Evolutionary conservation across 1,284 basidiomycete genomes (phyloP), one percentile per base, ranked within the genome.

Genomic region (Rhodotorula sp.): DNA sequence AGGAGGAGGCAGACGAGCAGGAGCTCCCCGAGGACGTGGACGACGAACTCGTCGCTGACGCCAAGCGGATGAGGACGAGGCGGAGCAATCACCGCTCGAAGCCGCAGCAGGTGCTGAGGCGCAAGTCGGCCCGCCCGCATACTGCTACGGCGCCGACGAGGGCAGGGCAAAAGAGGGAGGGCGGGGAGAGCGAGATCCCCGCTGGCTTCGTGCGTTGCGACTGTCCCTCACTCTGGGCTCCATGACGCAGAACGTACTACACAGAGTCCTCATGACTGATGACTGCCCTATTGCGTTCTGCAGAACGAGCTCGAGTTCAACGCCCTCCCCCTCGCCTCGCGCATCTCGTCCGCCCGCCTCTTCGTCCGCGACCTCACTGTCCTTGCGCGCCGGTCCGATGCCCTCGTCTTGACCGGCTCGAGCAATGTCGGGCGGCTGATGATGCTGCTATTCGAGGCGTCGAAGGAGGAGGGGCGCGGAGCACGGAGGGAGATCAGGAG

Each of bases 321-420:
- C 64, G n/a, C 53, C 3, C 55, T 78, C 5, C 67, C 75, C 13
- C 54, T 73, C 25, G 7, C 51, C 0, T 25, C 69, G 3, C 73
- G 77, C 22, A 56, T 77, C 29, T 36, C 59, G 27, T 41, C 54
- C 12, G 69, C 76, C 7, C 67, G 61, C 32, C 1, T n/a, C 19
- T 78, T 79, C 56, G 71, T 79, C 15, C 73, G 77, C 27, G 78
- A 79, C 60, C 51, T 79, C 12, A 77, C 78, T 1, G 53, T 74
- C 21, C 66, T 78, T 37, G 61, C 72, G 4, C 56, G 53, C 1
- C 57, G 55, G 0, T 63, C 73, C 5, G 77, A 79, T 51, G 77
- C 71, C 10, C 53, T 79, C 34, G 74, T 79, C 53, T 61, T 78
- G 29, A 77, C 76, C 7, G 77, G 69, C 8, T 71, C 69, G 13